Base-by-base conservation (phyloP, 2,329 filamentous ascomycete genomes). In the Sarocladium brachiariae region DNA sequence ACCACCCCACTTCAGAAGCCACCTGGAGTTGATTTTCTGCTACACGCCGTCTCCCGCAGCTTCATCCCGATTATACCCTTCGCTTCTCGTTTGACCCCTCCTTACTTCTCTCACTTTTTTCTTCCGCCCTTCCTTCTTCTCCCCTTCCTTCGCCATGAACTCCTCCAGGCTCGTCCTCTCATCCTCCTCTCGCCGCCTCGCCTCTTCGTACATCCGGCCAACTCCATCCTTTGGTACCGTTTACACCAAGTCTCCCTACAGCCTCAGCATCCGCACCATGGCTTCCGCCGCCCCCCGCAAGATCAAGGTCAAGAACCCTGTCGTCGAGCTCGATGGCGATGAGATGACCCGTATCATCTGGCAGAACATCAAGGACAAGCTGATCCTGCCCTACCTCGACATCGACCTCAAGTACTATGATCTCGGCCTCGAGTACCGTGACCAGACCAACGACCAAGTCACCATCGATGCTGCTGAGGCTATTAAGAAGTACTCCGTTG, bases 331-430 rank as follows among this genome's bases (percentile, higher is more conserved):
- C 63, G 92, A 97, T 69, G 92, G 92, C 65, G 83, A 86, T 63
- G 83, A 90, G 84, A 97, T 97, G 93, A 99, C 93, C 62, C 81
- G 93, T 64, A 91, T 99, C 70, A 99, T 99, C 77, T 99, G 93
- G 93, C 78, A 96, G 77, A 84, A 88, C 71, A 99, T 99, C 81
- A 96, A 96, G 81, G 88, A 97, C 75, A 96, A 95, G 80, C 92
- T 96, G 77, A 96, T 96, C 73, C 79, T 86, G 74, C 91, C 91
- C 51, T 96, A 93, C 75, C 86, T 99, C 60, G 91, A 96, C 70
- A 83, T 99, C 69, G 92, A 97, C 72, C 84, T 99, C 65, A 97
- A 99, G 79, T 96, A 96, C 81, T 96, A 95, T 72, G 90, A 96
- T 67, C 73, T 96, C 61, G 93, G 93, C 55, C 82, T 97, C 57